A percentile compares a stretch with the other conserved stretches of the same genome.
phyloP scores from a whole-genome alignment of 495 filamentous ascomycete species.

The Penicillium canescens region DNA sequence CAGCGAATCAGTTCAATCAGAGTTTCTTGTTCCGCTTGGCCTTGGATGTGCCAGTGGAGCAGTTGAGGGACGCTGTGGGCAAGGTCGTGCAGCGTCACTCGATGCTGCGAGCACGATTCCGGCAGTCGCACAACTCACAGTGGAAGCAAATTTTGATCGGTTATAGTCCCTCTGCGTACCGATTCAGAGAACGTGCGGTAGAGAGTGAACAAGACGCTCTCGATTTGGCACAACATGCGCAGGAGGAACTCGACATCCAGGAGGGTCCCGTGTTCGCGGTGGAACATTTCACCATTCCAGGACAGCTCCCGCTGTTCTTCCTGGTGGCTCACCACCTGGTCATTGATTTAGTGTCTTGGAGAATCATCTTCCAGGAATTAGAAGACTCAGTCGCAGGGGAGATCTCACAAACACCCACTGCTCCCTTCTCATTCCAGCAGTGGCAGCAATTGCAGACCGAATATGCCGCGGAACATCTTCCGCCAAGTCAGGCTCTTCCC shows the following conservation, averaged over 20 bases:
- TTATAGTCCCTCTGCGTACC: constrained; percentile 26
- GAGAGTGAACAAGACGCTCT: background rate
- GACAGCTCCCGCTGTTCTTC: constrained; percentile 40
- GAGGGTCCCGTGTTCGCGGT: constrained; percentile 1
- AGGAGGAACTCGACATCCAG: background rate
- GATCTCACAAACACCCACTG: constrained; percentile 47
- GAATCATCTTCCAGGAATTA: constrained; percentile 3
- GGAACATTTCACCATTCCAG: constrained; percentile 40
- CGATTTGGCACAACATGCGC: background rate
- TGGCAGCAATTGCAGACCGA: constrained; percentile 43
- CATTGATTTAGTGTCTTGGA: constrained; percentile 56
- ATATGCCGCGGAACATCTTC: constrained; percentile 14
- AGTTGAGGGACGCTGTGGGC: constrained; percentile 46
- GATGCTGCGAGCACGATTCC: constrained; percentile 62
- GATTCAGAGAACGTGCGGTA: background rate
- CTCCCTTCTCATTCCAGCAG: constrained; percentile 54
- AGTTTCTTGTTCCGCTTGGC: constrained; percentile 56
- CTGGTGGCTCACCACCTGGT: constrained; percentile 54
- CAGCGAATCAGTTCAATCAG: constrained; percentile 57
- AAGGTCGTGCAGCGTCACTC: constrained; percentile 56
- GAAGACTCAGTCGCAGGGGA: background rate
- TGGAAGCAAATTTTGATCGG: constrained; percentile 45
- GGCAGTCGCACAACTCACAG: constrained; percentile 11
- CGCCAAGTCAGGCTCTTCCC: background rate
- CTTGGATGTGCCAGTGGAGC: constrained; percentile 34